Evolutionary conservation across 331 rosid species (phyloP), one percentile per base, ranked within the genome.

Genomic region (Phaseolus coccineus): DNA sequence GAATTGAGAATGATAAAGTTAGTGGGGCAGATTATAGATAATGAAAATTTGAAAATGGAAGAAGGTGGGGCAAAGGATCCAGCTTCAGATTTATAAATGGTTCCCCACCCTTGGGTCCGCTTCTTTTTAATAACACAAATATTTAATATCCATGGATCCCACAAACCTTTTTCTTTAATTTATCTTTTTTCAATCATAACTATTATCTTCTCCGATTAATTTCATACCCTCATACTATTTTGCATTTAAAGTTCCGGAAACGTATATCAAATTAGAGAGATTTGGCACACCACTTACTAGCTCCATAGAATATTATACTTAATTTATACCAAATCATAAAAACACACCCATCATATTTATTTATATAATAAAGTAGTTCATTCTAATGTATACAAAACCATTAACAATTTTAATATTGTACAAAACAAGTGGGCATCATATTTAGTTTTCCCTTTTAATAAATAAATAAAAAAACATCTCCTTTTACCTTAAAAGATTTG

Each of bases 371-470:
- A 44, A 48, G 28, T 51, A 50, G 37, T 35, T 47, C 14, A 6
- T 69, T 79, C 35, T 70, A 47, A 35, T 79, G 65, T 15, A 79
- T 35, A 4, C 52, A 33, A 55, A 53, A 16, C 48, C 56, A 47
- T 77, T 50, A 76, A 30, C 53, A n/a, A 37, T 68, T 84, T 37
- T 47, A 76, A 57, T 79, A 78, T 85, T 82, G 77, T 77, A 64
- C 61, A 77, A 80, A 71, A 58, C 37, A 61, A 76, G 72, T 72
- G 50, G 40, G 74, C 61, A 39, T 35, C 64, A 53, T 62, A 78
- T 74, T 77, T 25, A 24, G 62, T 69, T 52, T 77, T 73, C 48
- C 31, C 24, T 33, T 25, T 24, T 51, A 42, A 30, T 24, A 71
- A 77, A 42, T 25, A 44, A 74, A 37, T 37, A 37, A 6, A 37